Evolutionary conservation across 1,139 yeast species (phyloP), one percentile per base, ranked within the genome.

Genomic region (Meyerozyma athensensis): DNA sequence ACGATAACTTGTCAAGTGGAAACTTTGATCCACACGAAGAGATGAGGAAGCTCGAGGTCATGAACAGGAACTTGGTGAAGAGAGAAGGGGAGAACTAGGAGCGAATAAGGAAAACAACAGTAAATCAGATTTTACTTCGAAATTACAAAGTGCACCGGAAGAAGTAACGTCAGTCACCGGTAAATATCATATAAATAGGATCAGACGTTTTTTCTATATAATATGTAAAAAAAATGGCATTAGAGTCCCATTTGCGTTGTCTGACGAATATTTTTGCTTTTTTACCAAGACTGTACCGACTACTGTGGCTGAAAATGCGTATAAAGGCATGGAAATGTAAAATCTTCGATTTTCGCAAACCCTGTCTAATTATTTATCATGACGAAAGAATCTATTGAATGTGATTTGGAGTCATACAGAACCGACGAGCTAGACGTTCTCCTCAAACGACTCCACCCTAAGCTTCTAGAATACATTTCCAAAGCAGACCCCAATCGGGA

Each of bases 1-100:
- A 83, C 48, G 86, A 81, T 30, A 83, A 84, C 44, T 67, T 92
- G 43, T 81, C 90, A 1, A 59, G 68, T 4, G 98, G 97, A 0
- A 73, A 89, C 41, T 89, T 85, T 54, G 81, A 89, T 55, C 78
- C 97, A 0, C 68, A 70, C 36, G 92, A 82, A 43, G 97, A 92
- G 61, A 77, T 86, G 73, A 67, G 65, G 43, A 84, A 82, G 58
- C 65, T 85, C 43, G 78, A 77, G 33, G 66, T 72, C 4, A 65
- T 81, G 58, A 77, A 81, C 52, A 53, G 61, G 42, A 69, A 69
- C 49, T 62, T 70, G 49, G 56, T 70, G 4, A 59, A 51, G 38
- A 66, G 53, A 47, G 49, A 51, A 37, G 28, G 35, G 39, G 34
- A 33, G 38, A 33, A 31, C 33, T 30, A 19, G 19, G 14, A 16